Base-by-base conservation (phyloP, 768 basidiomycete species). In the Tricholoma matsutake region DNA sequence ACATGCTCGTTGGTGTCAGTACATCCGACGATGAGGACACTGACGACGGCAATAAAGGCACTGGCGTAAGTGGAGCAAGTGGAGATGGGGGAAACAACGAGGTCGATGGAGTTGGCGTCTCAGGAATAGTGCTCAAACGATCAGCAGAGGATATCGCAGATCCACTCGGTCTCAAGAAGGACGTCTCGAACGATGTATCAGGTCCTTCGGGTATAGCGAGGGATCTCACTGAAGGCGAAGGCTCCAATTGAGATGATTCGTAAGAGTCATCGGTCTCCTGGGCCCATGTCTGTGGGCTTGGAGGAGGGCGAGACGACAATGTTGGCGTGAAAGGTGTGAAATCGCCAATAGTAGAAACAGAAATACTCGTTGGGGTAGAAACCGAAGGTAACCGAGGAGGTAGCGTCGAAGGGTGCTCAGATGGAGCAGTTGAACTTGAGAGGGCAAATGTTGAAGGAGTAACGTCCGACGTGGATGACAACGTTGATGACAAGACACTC, bases 171-270 rank as follows among this genome's bases (percentile, higher is more conserved):
- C 87, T 77, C 68, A 92, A 75, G 69, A 88, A 79, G 0, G 91
- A 91, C 0, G 90, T 90, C 60, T 92, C 91, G 60, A 86, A 87
- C 0, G 89, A 91, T 0, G 67, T 74, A 63, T 92, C 91, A 8
- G 67, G 74, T 4, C 79, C 82, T 47, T 93, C 90, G 1, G 81
- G 84, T 47, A 91, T 69, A 25, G 77, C 79, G 20, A 82, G 59
- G 3, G 82, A 83, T 22, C 72, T 72, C 3, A 83, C 76, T 20
- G 88, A 87, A 16, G 88, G 89, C 2, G 92, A 91, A 0, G 91
- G 86, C 5, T 76, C 78, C 22, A 94, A 76, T n/a, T 89, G 75
- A 1, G 89, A 89, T 0, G 92, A 92, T 20, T 92, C 91, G 63
- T 88, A 93, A 0, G 91, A 88, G 9, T 78, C 68, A 57, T 90